Evolutionary conservation across 495 filamentous ascomycete genomes (phyloP).

Genomic region (Penicillium herquei): DNA sequence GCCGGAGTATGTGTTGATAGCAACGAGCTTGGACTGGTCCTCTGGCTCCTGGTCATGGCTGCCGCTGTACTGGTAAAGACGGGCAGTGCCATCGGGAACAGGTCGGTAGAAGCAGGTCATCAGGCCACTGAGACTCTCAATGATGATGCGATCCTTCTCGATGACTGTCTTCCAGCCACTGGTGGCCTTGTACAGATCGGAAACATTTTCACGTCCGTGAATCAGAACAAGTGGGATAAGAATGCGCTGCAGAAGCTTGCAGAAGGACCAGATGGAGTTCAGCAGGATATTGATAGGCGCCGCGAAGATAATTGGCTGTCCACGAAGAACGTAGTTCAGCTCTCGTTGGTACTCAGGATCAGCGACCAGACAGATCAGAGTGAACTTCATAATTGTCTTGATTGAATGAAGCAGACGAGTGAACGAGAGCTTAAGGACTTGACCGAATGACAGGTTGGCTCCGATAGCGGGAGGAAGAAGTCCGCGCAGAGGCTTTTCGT

Average conservation of each 20-base stretch:
- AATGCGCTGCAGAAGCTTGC: constrained; percentile 1
- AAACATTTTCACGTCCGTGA: constrained; percentile 2
- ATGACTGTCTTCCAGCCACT: constrained; percentile 3
- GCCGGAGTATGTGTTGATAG: constrained; percentile 4
- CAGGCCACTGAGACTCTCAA: constrained; percentile 1
- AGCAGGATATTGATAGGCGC: background rate
- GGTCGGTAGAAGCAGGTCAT: constrained; percentile 3
- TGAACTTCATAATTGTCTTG: background rate
- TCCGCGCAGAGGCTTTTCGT: background rate
- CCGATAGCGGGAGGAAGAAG: background rate
- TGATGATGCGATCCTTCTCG: constrained; percentile 3
- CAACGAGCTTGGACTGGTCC: background rate
- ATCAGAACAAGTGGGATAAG: constrained; percentile 1
- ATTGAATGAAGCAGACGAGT: background rate
- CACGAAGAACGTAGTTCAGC: background rate
- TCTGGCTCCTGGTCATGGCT: background rate
- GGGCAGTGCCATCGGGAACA: background rate
- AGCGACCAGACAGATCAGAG: background rate
- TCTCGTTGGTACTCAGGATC: constrained; percentile 6
- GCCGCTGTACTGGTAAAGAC: constrained; percentile 3
- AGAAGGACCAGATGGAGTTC: constrained; percentile 2
- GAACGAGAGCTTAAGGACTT: background rate
- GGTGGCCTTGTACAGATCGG: constrained; percentile 2
- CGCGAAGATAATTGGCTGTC: background rate
- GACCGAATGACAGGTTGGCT: background rate